Evolutionary conservation across 805 yeast species (phyloP), one percentile per base, ranked within the genome.

Genomic region (Yamadazyma paraphyllophila): DNA sequence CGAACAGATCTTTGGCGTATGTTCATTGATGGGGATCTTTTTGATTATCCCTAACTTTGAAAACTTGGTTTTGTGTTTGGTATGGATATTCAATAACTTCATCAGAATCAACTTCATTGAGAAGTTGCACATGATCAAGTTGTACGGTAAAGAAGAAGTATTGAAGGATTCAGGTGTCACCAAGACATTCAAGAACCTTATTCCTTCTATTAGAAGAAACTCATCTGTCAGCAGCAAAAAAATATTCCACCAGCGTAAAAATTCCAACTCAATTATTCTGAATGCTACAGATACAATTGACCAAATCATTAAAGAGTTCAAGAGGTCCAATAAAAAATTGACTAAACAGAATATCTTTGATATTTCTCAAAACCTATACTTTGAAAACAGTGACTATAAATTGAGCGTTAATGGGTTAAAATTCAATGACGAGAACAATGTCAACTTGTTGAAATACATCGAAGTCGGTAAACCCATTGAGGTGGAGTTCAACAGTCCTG

Each of bases 1-100:
- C 8, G 95, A 87, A 60, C 83, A 88, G 52, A 64, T 87, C 12
- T 74, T 85, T 47, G 92, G 95, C 10, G 81, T 83, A 45, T 80
- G 89, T 51, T 92, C 92, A 12, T 76, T 85, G 32, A 85, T 89
- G 88, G 94, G 92, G 17, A 80, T 82, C 1, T 66, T 84, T 30
- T 72, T 87, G 45, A 76, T 88, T 35, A 60, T 72, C 45, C 80
- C 83, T 17, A 73, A 82, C 1, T 69, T 77, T 39, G 69, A 70
- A 45, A 67, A 78, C 44, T 56, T 85, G 40, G 78, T 85, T 0
- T 69, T 78, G 54, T 61, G 84, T 35, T 47, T 55, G 7, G 48
- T 72, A 38, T 87, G 91, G 88, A 80, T 88, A 1, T 59, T 74
- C 8, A 79, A 82, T 49, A 83, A 82, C 56, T 76, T 86, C 47